Percentiles rank a stretch among this genome's conserved stretches.
These are phyloP conservation scores for Bimuria novae-zelandiae DNA, from an alignment of 2,329 filamentous ascomycete species.

Conservation along the genomic window DNA sequence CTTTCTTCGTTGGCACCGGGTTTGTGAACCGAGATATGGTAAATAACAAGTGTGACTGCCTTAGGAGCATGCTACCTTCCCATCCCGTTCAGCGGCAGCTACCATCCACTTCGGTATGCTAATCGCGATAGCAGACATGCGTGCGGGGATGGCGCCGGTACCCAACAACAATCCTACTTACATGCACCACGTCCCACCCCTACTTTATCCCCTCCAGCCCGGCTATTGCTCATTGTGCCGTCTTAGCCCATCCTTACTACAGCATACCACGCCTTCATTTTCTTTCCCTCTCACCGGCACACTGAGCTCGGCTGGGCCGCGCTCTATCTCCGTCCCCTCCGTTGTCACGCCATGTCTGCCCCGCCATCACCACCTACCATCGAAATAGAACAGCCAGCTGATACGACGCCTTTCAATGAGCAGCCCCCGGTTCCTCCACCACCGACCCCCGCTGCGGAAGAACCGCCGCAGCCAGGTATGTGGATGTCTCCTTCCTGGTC, in stretches of 20 bases:
- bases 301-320: constrained; percentile 16
- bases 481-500: not conserved
- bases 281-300: constrained; percentile 12
- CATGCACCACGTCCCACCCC: not conserved
- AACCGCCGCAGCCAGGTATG: constrained; percentile 14
- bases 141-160: not conserved
- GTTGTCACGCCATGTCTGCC: constrained; percentile 12
- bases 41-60: no score
- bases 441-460: constrained; percentile 18
- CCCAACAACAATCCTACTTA: not conserved
- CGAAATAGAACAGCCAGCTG: constrained; percentile 11
- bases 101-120: not conserved
- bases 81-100: no score
- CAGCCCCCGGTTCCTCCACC: constrained; percentile 21
- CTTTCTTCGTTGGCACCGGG: no score
- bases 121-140: not conserved
- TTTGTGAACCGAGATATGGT: no score
- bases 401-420: not conserved
- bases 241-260: constrained; percentile 11
- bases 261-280: constrained; percentile 7
- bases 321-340: not conserved
- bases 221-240: constrained; percentile 13
- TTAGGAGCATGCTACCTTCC: no score
- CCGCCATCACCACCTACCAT: constrained; percentile 10
- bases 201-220: not conserved